Evolutionary conservation across 345 rosid genomes (phyloP), one percentile per base, ranked within the genome.

Genomic region (Hypericum androsaemum): DNA sequence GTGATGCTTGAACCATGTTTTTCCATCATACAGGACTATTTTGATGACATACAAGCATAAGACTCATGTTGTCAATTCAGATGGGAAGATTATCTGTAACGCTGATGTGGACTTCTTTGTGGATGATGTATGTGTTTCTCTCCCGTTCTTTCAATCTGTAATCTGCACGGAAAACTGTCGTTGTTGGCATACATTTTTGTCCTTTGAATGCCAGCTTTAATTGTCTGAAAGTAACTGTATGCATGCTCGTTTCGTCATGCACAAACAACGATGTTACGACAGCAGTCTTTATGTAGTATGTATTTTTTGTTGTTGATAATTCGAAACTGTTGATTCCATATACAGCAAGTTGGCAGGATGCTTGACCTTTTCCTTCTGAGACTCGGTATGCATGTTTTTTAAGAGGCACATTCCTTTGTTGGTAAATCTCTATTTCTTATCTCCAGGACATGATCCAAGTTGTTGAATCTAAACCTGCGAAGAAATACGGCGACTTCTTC

Each of bases 21-120:
- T 41, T 64, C 11, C 22, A 11, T 40, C 40, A 41, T 61, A 38
- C 77, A 92, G 98, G 84, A 85, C 86, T n/a, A 85, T 92, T 63
- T 66, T 92, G 77, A 52, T 92, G 72, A 77, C 94, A 47, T 92
- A 80, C 79, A 92, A 92, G 82, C 98, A 92, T 85, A 92, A 92
- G 80, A 92, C 90, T 13, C 95, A 88, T 69, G 77, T 95, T 37
- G 83, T 85, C 73, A 90, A 86, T 69, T 62, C 83, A 39, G 82
- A 80, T 47, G 83, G 95, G 63, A 85, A 67, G 74, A 73, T 88
- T 53, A 72, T 70, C 66, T 83, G 94, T 45, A 88, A 92, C 57
- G 95, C 98, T 48, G 98, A 92, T 70, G 69, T 92, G 53, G 85
- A 92, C 64, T 92, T 92, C 88, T 85, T 73, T 71, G 73, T 92